These are phyloP conservation scores for Passiflora organensis DNA, from an alignment of 345 rosid genomes.

Conservation along the genomic window DNA sequence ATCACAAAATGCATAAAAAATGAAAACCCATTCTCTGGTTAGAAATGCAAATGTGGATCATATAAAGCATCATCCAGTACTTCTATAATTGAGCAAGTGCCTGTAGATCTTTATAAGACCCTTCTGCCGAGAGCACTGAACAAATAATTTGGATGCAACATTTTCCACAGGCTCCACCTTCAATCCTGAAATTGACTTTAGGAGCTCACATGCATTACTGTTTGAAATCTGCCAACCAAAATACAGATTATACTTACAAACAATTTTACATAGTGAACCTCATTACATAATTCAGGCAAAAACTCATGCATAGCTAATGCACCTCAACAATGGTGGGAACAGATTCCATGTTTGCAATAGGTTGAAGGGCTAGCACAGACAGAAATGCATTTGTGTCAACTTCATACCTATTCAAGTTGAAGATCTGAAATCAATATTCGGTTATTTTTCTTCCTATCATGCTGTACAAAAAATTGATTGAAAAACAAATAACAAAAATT, in stretches of 20 bases:
- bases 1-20: too few species aligned
- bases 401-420: conserved; percentile 62
- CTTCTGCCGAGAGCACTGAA: conserved; percentile 93
- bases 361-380: conserved; percentile 92
- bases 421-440: conserved; percentile 26
- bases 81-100: conserved; percentile 87
- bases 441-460: not conserved
- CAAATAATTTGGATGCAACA: conserved; percentile 85
- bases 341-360: conserved; percentile 60
- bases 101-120: conserved; percentile 89
- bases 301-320: conserved; percentile 9
- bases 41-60: too few species aligned
- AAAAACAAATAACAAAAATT: not conserved
- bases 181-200: conserved; percentile 79
- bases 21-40: too few species aligned
- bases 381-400: conserved; percentile 88
- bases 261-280: conserved; percentile 8
- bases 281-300: not conserved
- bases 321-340: conserved; percentile 97
- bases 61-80: too few species aligned
- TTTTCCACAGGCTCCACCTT: conserved; percentile 91
- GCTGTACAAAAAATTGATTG: not conserved
- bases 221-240: conserved; percentile 65
- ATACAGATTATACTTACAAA: conserved; percentile 6
- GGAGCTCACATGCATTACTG: conserved; percentile 71